Evolutionary conservation across 2,329 filamentous ascomycete genomes (phyloP).

Genomic region (Microdochium nivale): DNA sequence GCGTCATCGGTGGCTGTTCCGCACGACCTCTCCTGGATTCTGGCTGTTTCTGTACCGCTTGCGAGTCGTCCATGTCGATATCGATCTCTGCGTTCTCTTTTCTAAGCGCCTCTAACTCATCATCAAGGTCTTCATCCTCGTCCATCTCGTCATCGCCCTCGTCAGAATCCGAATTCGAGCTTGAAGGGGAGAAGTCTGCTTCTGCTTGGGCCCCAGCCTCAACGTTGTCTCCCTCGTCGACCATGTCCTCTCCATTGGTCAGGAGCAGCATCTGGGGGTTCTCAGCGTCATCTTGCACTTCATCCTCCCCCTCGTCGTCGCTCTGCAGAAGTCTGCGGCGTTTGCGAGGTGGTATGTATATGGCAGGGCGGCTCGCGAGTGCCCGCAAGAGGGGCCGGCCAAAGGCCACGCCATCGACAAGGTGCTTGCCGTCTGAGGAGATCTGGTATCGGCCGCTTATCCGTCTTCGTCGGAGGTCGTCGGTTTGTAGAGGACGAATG

Average conservation of each 20-base stretch:
- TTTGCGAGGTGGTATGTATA: slow-evolving; percentile 69
- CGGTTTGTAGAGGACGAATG: slow-evolving; percentile 67
- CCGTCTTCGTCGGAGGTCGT: slow-evolving; percentile 64
- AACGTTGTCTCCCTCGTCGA: slow-evolving; percentile 9
- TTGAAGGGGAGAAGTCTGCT: slow-evolving; percentile 12
- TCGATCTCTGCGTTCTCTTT: slow-evolving; percentile 24
- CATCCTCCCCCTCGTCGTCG: slow-evolving; percentile 20
- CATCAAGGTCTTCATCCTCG: slow-evolving; percentile 24
- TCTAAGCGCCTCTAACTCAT: slow-evolving; percentile 34
- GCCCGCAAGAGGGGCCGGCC: slow-evolving; percentile 61
- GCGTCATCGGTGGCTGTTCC: not conserved
- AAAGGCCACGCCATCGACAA: slow-evolving; percentile 80
- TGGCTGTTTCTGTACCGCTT: slow-evolving; percentile 1
- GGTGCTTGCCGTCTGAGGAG: slow-evolving; percentile 64
- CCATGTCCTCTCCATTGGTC: slow-evolving; percentile 17
- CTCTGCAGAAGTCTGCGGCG: slow-evolving; percentile 43
- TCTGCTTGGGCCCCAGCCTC: slow-evolving; percentile 13
- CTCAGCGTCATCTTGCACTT: slow-evolving; percentile 20
- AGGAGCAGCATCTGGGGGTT: slow-evolving; percentile 20
- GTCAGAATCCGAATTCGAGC: slow-evolving; percentile 6
- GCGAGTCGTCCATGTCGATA: slow-evolving; percentile 13
- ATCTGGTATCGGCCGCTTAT: slow-evolving; percentile 78
- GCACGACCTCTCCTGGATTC: not conserved
- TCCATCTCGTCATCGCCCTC: slow-evolving; percentile 17
- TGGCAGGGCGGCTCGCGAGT: slow-evolving; percentile 51